Percentiles rank a stretch among this genome's conserved stretches.
Evolutionary conservation across 2,329 filamentous ascomycete genomes (phyloP).

Genomic region (Penicillium sp.): DNA sequence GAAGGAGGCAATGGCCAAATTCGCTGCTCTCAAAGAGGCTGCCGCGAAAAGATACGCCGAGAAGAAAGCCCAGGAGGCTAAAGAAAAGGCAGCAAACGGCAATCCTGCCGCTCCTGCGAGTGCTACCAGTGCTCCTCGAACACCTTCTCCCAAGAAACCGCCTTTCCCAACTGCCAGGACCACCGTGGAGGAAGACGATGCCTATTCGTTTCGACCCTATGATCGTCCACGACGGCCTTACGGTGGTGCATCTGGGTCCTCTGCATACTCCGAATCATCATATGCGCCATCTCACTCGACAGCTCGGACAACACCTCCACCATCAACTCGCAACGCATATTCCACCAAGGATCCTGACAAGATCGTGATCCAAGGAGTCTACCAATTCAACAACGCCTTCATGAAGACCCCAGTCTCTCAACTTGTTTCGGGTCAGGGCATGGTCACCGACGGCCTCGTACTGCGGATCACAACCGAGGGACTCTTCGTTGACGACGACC

Average conservation of each 20-base stretch:
- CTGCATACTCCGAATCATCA: slow-evolving; percentile 78
- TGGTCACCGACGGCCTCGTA: slow-evolving; percentile 89
- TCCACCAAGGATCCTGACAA: slow-evolving; percentile 90
- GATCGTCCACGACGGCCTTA: slow-evolving; percentile 66
- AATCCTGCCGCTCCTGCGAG: slow-evolving; percentile 33
- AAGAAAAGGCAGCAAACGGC: slow-evolving; percentile 26
- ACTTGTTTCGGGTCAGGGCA: slow-evolving; percentile 77
- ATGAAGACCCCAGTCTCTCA: slow-evolving; percentile 88
- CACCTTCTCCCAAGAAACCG: slow-evolving; percentile 43
- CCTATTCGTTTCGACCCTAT: slow-evolving; percentile 75
- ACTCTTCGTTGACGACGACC: slow-evolving; percentile 94
- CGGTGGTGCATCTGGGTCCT: slow-evolving; percentile 64
- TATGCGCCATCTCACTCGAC: slow-evolving; percentile 85
- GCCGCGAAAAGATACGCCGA: slow-evolving; percentile 41
- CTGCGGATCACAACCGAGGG: slow-evolving; percentile 91
- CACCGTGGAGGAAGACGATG: slow-evolving; percentile 60
- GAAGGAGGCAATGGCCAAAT: slow-evolving; percentile 40
- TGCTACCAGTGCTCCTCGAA: slow-evolving; percentile 34
- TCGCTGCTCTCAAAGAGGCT: slow-evolving; percentile 40
- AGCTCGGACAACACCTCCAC: slow-evolving; percentile 77
- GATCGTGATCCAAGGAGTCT: slow-evolving; percentile 92
- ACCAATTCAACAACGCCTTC: slow-evolving; percentile 86
- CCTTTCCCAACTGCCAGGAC: slow-evolving; percentile 38
- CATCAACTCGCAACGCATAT: slow-evolving; percentile 76
- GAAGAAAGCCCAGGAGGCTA: slow-evolving; percentile 37